These are phyloP conservation scores for Iris macrosiphon DNA, from an alignment of 106 monocot genomes.

Conservation along the genomic window DNA sequence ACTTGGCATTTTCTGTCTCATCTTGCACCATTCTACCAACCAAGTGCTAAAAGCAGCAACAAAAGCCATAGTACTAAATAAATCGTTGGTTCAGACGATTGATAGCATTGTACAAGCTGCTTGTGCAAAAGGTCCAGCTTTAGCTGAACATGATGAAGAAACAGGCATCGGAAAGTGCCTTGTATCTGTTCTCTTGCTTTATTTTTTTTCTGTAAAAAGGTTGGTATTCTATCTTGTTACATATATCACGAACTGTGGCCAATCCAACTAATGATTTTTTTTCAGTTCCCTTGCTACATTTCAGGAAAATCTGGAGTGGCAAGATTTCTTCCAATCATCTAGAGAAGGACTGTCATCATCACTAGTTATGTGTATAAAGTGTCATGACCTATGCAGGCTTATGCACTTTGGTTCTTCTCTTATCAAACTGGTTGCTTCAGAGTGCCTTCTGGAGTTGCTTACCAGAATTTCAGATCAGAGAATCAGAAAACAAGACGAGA, in stretches of 20 bases:
- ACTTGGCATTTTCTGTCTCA: constrained; percentile 61
- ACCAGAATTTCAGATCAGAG: constrained; percentile 47
- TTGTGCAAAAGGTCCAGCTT: constrained; percentile 61
- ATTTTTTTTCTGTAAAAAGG: constrained; percentile 77
- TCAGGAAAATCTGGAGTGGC: constrained; percentile 56
- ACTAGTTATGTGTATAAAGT: constrained; percentile 42
- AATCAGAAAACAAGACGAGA: constrained; percentile 13
- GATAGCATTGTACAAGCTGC: constrained; percentile 46
- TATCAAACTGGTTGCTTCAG: constrained; percentile 69
- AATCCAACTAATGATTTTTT: constrained; percentile 15
- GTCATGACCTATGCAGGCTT: constrained; percentile 77
- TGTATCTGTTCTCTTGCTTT: constrained; percentile 51
- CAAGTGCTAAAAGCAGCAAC: constrained; percentile 61
- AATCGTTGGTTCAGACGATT: constrained; percentile 38
- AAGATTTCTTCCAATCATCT: constrained; percentile 49
- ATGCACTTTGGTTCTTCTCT: constrained; percentile 60
- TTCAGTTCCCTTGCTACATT: constrained; percentile 42
- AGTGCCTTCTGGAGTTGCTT: constrained; percentile 71
- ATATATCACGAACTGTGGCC: background rate
- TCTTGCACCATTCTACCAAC: constrained; percentile 55
- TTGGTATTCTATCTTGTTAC: constrained; percentile 10
- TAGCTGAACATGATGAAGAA: constrained; percentile 57
- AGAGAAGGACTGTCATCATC: constrained; percentile 10
- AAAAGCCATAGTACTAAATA: constrained; percentile 59
- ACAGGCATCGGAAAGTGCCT: constrained; percentile 37